Percentiles rank a stretch among this genome's conserved stretches.
Evolutionary conservation across 805 yeast species (phyloP).

Genomic region (Metschnikowia amazonensis): DNA sequence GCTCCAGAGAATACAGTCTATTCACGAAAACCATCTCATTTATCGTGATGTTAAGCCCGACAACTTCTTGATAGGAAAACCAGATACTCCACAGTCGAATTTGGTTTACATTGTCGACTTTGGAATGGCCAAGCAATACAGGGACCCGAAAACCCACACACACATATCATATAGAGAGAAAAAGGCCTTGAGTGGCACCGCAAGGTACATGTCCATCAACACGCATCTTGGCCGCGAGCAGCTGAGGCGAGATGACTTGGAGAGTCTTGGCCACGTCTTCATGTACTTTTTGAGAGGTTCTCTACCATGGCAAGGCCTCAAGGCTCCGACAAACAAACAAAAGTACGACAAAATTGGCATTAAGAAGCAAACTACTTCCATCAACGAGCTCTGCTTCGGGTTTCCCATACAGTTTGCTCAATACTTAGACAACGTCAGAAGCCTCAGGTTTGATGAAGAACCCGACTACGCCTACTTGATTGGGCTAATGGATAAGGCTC

Average conservation of each 20-base stretch:
- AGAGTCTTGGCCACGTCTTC: slow-evolving; percentile 94
- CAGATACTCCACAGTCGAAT: slow-evolving; percentile 79
- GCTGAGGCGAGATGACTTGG: slow-evolving; percentile 93
- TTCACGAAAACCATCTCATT: slow-evolving; percentile 86
- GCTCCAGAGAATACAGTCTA: slow-evolving; percentile 79
- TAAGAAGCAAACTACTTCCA: slow-evolving; percentile 86
- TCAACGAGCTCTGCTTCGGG: slow-evolving; percentile 81
- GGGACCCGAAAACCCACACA: slow-evolving; percentile 92
- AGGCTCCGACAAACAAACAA: slow-evolving; percentile 96
- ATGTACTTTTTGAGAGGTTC: slow-evolving; percentile 92
- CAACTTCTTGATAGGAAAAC: slow-evolving; percentile 90
- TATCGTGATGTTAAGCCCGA: slow-evolving; percentile 98
- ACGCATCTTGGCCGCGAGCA: slow-evolving; percentile 98
- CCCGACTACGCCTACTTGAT: slow-evolving; percentile 92
- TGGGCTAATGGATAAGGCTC: slow-evolving; percentile 69
- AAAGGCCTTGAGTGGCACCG: slow-evolving; percentile 94
- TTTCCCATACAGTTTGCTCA: slow-evolving; percentile 91
- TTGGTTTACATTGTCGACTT: slow-evolving; percentile 88
- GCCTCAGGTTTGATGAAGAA: slow-evolving; percentile 84
- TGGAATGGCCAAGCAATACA: slow-evolving; percentile 97
- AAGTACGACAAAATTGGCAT: slow-evolving; percentile 97
- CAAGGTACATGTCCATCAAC: slow-evolving; percentile 97
- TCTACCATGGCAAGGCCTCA: slow-evolving; percentile 97
- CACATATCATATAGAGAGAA: slow-evolving; percentile 97
- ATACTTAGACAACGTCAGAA: slow-evolving; percentile 84